Evolutionary conservation across 331 rosid genomes (phyloP), one percentile per base, ranked within the genome.

Genomic region (Phaseolus coccineus): DNA sequence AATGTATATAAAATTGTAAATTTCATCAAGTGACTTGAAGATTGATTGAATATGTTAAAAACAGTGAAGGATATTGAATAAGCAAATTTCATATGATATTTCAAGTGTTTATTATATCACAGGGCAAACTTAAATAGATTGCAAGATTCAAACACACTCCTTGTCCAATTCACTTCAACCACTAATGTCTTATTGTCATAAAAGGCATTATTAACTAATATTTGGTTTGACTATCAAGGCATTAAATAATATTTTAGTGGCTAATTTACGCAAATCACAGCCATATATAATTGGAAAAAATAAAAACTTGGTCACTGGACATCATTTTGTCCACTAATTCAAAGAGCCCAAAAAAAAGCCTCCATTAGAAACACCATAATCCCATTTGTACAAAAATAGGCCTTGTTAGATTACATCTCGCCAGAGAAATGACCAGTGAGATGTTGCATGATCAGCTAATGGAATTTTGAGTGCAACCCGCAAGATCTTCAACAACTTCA

Each of bases 401-500:
- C 44, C 71, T 53, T 73, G 75, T 69, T 56, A 74, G 74, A 74
- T 81, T 65, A 77, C 37, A 67, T 11, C 35, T 55, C 19, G 19
- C 44, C 47, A 50, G 42, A 71, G 9, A 14, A 31, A 63, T 33
- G 11, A 24, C 15, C 56, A 37, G 59, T 13, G 74, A 59, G 63
- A 62, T 64, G 35, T 62, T 40, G 30, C 74, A 56, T 14, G 51
- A 50, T 27, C 39, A 33, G 53, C 19, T 59, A 15, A 62, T 68
- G 74, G 66, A 58, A 46, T 52, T 73, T 5, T 51, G 39, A 51
- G 82, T 80, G 84, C 82, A 82, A 71, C 86, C 85, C 66, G 77
- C 65, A 69, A 90, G 78, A 25, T 91, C 98, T 63, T 76, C 82
- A 82, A 89, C 85, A 80, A 87, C 74, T 83, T 94, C 98, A 65